phyloP scores from a whole-genome alignment of 2,329 filamentous ascomycete genomes.

The Ophiocordyceps polyrhachis-furcata region DNA sequence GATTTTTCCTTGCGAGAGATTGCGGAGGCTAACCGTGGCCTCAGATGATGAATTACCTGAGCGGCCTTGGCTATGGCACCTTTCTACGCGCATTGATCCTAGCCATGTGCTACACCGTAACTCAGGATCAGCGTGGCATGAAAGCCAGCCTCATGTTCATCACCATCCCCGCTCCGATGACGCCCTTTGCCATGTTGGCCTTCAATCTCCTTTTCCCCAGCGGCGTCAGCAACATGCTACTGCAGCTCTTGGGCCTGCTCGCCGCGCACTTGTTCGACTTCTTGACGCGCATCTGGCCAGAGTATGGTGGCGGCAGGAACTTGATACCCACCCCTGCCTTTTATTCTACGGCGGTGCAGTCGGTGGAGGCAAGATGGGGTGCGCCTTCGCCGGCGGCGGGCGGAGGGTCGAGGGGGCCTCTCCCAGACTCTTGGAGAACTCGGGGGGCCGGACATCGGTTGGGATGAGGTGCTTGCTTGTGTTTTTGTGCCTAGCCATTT shows the following conservation, averaged over 20 bases:
- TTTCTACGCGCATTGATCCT: slow-evolving; percentile 52
- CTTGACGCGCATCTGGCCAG: slow-evolving; percentile 68
- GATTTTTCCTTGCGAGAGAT: slow-evolving; percentile 3
- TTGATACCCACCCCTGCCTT: slow-evolving; percentile 56
- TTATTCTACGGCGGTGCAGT: slow-evolving; percentile 47
- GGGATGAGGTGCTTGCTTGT: slow-evolving; percentile 20
- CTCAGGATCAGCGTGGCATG: slow-evolving; percentile 65
- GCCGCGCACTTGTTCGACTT: slow-evolving; percentile 88
- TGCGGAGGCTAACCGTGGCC: slow-evolving; percentile 6
- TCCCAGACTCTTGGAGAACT: slow-evolving; percentile 45
- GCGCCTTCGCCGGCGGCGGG: slow-evolving; percentile 32
- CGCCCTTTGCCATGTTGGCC: slow-evolving; percentile 65
- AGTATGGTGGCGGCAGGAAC: slow-evolving; percentile 69
- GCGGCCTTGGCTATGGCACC: slow-evolving; percentile 16
- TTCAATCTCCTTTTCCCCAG: slow-evolving; percentile 49
- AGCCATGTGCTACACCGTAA: slow-evolving; percentile 66
- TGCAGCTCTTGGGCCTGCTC: slow-evolving; percentile 60
- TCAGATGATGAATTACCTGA: slow-evolving; percentile 14
- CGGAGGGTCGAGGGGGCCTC: slow-evolving; percentile 21
- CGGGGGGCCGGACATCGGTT: slow-evolving; percentile 44
- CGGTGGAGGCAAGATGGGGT: slow-evolving; percentile 7
- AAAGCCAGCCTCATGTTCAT: slow-evolving; percentile 68
- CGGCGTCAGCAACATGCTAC: slow-evolving; percentile 34
- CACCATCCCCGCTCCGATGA: slow-evolving; percentile 61
- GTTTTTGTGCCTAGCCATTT: neutral